Base-by-base conservation (phyloP, 2,329 filamentous ascomycete genomes). In the Monilinia fructigena region DNA sequence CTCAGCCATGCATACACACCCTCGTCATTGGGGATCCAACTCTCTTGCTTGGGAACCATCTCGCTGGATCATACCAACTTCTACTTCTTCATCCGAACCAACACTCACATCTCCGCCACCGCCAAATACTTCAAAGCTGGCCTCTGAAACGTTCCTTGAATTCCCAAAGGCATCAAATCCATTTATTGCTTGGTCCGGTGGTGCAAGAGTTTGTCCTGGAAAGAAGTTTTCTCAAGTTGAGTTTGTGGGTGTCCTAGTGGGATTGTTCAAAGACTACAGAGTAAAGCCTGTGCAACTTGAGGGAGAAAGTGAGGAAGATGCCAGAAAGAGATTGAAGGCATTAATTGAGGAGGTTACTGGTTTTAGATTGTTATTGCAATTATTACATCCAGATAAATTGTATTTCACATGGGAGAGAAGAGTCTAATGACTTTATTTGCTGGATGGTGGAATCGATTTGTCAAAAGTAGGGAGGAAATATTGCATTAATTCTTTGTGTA, bases 1-100 rank as follows among this genome's bases (percentile, higher is more conserved):
- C 5, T 63, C 61, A 31, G 61, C 61, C 12, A 31, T 63, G 40
- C 61, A 63, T 8, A 63, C 52, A 0, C 52, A 55, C 35, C 61
- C 61, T n/a, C 61, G 61, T 6, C 16, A 63, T 5, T 63, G 61
- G 52, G 61, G 52, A 42, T 28, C 35, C 4, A 63, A 63, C n/a
- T 63, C 61, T 7, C 61, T 63, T 4, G 38, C 23, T 1, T 63
- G 61, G 61, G 50, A 63, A 18, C 61, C 61, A 2, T 55, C 50
- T 12, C 61, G 61, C 14, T 63, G 61, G 52, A 47, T 63, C 23
- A 23, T 14, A 12, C 50, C 35, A 7, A 16, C 48, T 11, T 28
- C 50, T n/a, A 14, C 48, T 16, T 48, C 48, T 28, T 16, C 60
- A 23, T 54, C 58, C 45, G 11, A 12, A 20, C 31, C 18, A 28